These are phyloP conservation scores for Letharia lupina DNA, from an alignment of 495 filamentous ascomycete species.

Conservation along the genomic window DNA sequence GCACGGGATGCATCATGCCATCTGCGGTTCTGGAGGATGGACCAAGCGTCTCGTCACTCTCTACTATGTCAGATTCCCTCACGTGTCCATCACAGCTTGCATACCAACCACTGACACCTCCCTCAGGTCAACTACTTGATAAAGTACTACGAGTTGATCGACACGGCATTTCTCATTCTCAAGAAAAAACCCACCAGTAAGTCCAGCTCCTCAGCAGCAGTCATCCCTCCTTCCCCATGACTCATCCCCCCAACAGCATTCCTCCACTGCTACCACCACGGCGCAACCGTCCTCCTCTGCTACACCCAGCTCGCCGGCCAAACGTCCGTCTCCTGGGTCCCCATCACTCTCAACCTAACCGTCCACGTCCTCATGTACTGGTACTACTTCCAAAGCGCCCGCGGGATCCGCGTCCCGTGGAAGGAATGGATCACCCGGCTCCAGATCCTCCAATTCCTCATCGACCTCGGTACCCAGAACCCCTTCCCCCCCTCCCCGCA, in stretches of 20 bases:
- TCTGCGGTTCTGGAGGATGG: conserved; percentile 67
- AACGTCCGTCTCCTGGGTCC: conserved; percentile 66
- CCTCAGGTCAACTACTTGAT: conserved; percentile 74
- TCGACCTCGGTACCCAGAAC: conserved; percentile 17
- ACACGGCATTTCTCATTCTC: conserved; percentile 73
- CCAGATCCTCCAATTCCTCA: conserved; percentile 62
- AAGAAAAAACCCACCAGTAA: conserved; percentile 65
- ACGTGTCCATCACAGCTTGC: conserved; percentile 6
- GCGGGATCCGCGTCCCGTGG: conserved; percentile 79
- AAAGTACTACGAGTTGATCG: conserved; percentile 72
- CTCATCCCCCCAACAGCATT: conserved; percentile 47
- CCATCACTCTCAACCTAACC: conserved; percentile 65
- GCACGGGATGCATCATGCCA: conserved; percentile 62
- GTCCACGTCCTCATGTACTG: conserved; percentile 54
- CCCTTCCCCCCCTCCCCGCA: not conserved
- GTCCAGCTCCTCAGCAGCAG: not conserved
- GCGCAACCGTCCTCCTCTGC: conserved; percentile 75
- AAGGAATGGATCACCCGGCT: conserved; percentile 85
- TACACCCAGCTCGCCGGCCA: conserved; percentile 72
- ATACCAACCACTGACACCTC: not conserved
- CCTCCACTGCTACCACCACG: conserved; percentile 82
- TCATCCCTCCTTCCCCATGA: conserved; percentile 31
- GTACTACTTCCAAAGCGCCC: conserved; percentile 77
- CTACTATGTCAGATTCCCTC: conserved; percentile 56
- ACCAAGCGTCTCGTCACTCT: conserved; percentile 64